Conservation (phyloP, 2,329 filamentous ascomycete genomes). For the Diatrype stigma region DNA sequence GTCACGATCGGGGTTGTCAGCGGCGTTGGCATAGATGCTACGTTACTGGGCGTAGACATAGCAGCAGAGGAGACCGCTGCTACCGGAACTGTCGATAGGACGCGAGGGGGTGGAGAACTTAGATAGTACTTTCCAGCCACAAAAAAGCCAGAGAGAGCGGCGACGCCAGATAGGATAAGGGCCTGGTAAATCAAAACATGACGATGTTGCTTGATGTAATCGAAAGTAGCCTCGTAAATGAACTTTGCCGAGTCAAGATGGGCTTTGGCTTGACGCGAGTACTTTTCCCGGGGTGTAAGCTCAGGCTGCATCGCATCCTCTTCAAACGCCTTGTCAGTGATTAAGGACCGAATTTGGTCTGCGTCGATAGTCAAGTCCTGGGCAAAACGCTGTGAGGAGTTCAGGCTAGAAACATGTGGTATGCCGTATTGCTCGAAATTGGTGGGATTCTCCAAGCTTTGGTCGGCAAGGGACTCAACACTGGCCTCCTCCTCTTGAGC, state of each 20-base stretch:
- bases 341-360: background rate
- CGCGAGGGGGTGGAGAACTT: constrained; percentile 12
- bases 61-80: constrained; percentile 24
- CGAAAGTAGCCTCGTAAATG: background rate
- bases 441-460: constrained; percentile 29
- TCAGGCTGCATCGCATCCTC: background rate
- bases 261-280: background rate
- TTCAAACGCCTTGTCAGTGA: background rate
- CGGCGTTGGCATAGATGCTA: constrained; percentile 18
- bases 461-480: constrained; percentile 23
- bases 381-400: constrained; percentile 4
- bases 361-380: constrained; percentile 1
- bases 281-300: background rate
- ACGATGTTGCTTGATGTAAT: constrained; percentile 12
- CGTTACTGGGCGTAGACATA: constrained; percentile 14
- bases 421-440: constrained; percentile 23
- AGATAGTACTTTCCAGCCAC: constrained; percentile 15
- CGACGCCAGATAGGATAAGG: constrained; percentile 15
- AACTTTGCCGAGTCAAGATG: background rate
- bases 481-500: constrained; percentile 18
- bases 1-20: constrained; percentile 20
- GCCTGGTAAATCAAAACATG: constrained; percentile 5
- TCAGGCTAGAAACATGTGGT: constrained; percentile 11
- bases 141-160: background rate
- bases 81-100: constrained; percentile 28